Conservation (phyloP, 1,284 basidiomycete genomes). For the Mycena sp. region DNA sequence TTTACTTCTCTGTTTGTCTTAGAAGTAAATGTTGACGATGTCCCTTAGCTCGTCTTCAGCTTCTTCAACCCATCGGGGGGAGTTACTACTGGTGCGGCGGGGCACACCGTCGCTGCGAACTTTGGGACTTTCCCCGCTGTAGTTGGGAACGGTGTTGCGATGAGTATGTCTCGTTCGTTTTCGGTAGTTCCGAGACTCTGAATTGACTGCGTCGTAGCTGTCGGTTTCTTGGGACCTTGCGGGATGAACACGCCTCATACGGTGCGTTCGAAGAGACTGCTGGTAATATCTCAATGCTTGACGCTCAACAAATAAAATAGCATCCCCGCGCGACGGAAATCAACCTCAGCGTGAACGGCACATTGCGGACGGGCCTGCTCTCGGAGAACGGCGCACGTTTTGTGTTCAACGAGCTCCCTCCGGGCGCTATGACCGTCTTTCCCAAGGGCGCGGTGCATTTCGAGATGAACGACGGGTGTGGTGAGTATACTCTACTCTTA, state of each 20-base stretch:
- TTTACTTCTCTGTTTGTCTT: background rate
- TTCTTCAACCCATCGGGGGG: conserved; percentile 26
- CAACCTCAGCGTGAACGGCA: conserved; percentile 48
- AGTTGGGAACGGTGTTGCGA: conserved; percentile 31
- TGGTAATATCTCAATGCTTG: background rate
- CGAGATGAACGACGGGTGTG: conserved; percentile 48
- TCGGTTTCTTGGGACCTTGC: conserved; percentile 42
- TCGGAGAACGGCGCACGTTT: conserved; percentile 50
- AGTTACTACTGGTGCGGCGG: conserved; percentile 15
- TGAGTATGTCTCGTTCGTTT: conserved; percentile 18
- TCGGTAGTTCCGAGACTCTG: background rate
- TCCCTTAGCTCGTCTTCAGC: conserved; percentile 23
- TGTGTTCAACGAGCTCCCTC: conserved; percentile 46
- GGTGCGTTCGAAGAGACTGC: background rate
- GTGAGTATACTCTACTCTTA: conserved; percentile 30
- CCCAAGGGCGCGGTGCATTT: conserved; percentile 49
- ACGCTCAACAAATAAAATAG: background rate
- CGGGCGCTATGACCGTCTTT: conserved; percentile 43
- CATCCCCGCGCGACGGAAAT: conserved; percentile 52
- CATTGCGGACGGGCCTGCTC: conserved; percentile 47
- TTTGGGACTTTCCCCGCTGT: conserved; percentile 31
- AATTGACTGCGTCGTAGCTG: conserved; percentile 22
- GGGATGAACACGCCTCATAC: conserved; percentile 52
- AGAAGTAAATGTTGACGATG: background rate
- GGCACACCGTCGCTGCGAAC: conserved; percentile 27